phyloP scores from a whole-genome alignment of 768 basidiomycete genomes.

The Pleurotus djamor region DNA sequence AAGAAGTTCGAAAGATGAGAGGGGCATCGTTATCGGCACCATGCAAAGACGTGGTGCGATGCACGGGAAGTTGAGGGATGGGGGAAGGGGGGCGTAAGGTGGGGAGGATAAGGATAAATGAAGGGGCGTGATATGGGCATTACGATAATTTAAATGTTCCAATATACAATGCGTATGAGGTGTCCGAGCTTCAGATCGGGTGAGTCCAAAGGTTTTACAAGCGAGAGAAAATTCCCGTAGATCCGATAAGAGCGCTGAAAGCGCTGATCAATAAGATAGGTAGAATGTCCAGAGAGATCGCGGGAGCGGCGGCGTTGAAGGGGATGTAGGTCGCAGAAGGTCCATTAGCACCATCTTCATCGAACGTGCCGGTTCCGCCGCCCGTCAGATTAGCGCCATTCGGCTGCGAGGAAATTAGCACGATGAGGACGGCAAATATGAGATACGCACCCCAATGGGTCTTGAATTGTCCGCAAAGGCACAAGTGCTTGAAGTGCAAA shows the following conservation, averaged over 20 bases:
- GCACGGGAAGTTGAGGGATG: too few relatives aligned
- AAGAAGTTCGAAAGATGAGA: too few relatives aligned
- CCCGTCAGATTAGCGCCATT: conserved; percentile 72
- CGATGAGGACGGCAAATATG: conserved; percentile 1
- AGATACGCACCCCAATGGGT: conserved; percentile 56
- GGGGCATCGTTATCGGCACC: too few relatives aligned
- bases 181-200: not conserved
- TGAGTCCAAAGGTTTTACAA: not conserved
- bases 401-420: conserved; percentile 34
- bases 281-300: conserved; percentile 11
- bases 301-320: conserved; percentile 36
- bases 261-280: conserved; percentile 12
- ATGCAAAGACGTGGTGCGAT: too few relatives aligned
- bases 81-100: too few relatives aligned
- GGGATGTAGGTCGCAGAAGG: conserved; percentile 38
- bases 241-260: conserved; percentile 13
- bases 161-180: not conserved
- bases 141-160: not conserved
- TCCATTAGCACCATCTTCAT: conserved; percentile 10
- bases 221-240: conserved; percentile 10
- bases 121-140: not conserved
- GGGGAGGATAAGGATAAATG: too few relatives aligned
- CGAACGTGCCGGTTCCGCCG: conserved; percentile 41
- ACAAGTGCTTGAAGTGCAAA: conserved; percentile 57
- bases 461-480: conserved; percentile 62